Conservation (phyloP, 495 filamentous ascomycete species). For the Penicillium maclennaniae region DNA sequence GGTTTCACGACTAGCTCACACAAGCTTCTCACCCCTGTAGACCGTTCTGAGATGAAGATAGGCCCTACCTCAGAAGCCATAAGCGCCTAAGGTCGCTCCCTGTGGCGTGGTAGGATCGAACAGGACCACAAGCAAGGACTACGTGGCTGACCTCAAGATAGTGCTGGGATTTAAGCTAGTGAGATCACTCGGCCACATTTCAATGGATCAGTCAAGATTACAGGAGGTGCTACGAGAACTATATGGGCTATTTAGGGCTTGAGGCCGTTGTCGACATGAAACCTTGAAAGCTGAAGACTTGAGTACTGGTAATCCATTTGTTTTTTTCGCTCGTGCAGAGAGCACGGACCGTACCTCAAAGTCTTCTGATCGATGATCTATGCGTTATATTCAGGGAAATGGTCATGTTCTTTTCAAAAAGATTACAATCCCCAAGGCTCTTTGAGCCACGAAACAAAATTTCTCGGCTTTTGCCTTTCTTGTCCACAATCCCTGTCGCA, state of each 20-base stretch:
- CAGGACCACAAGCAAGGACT: neutral
- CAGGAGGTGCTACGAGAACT: neutral
- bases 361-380: neutral
- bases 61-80: slow-evolving; percentile 4
- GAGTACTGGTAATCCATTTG: neutral
- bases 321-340: neutral
- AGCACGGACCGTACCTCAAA: neutral
- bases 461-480: neutral
- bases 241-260: neutral
- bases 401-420: neutral
- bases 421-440: neutral
- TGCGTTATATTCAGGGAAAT: neutral
- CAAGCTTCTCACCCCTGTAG: neutral
- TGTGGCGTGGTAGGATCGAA: neutral
- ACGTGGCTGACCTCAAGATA: neutral
- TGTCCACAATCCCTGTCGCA: neutral
- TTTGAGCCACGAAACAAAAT: neutral
- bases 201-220: neutral
- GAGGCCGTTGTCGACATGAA: too few species aligned
- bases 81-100: neutral
- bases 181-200: neutral
- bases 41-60: neutral
- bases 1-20: neutral
- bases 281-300: neutral
- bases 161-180: neutral